A percentile compares a stretch with the other conserved stretches of the same genome.
phyloP scores from a whole-genome alignment of 495 filamentous ascomycete species.

The Neurospora africana region DNA sequence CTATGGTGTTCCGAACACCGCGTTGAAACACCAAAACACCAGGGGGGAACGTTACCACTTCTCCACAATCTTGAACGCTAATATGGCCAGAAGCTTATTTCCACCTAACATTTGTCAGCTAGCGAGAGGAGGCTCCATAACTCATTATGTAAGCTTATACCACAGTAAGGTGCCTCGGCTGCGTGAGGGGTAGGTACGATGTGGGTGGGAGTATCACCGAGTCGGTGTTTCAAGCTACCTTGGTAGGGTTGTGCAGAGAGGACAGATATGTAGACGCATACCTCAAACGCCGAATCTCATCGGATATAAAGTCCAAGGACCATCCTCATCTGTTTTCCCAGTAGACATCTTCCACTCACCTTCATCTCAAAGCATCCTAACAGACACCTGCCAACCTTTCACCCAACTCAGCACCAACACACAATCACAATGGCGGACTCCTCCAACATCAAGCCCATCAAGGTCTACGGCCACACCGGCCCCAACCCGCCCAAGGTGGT shows the following conservation, averaged over 20 bases:
- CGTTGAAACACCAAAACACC: background rate
- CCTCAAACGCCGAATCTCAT: background rate
- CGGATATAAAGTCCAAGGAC: background rate
- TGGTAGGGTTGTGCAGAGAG: background rate
- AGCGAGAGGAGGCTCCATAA: background rate
- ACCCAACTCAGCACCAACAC: background rate
- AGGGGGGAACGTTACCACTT: background rate
- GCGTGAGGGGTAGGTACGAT: background rate
- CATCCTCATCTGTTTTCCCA: background rate
- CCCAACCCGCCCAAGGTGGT: conserved; percentile 47
- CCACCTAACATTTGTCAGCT: background rate
- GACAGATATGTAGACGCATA: background rate
- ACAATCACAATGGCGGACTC: background rate
- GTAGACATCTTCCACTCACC: background rate
- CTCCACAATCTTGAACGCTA: background rate
- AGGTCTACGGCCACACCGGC: conserved; percentile 23
- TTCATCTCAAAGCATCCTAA: background rate
- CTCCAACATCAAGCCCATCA: conserved; percentile 24
- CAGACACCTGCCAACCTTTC: background rate
- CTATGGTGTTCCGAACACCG: background rate
- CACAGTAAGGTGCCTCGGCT: too few species aligned
- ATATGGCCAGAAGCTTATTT: background rate
- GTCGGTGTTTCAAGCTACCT: background rate
- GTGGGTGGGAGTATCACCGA: background rate
- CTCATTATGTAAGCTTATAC: background rate